These are phyloP conservation scores for Eremomyces bilateralis DNA, from an alignment of 495 filamentous ascomycete species.

Conservation along the genomic window DNA sequence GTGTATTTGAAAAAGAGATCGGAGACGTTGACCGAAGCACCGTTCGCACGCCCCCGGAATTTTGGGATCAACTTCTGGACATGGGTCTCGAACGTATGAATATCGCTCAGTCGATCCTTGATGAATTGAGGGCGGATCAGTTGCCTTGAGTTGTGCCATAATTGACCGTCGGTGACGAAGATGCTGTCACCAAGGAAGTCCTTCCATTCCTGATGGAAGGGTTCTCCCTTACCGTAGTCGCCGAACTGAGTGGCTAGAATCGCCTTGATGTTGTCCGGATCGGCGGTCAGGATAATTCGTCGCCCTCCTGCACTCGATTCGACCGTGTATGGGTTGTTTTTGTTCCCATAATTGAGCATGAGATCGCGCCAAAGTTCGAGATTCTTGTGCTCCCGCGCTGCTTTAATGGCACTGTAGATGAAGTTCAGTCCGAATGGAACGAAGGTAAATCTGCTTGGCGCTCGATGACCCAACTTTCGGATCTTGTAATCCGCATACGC, in stretches of 20 bases:
- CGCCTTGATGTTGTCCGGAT: constrained; percentile 36
- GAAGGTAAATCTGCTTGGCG: constrained; percentile 9
- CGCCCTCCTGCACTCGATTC: constrained; percentile 24
- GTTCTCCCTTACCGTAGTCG: constrained; percentile 32
- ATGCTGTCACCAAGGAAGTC: constrained; percentile 36
- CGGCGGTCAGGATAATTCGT: constrained; percentile 27
- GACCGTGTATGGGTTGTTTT: constrained; percentile 25
- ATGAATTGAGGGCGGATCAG: constrained; percentile 36
- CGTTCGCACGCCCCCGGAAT: constrained; percentile 18
- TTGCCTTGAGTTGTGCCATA: constrained; percentile 29
- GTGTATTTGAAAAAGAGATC: constrained; percentile 30
- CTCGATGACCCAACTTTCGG: constrained; percentile 12
- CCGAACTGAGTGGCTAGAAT: constrained; percentile 32
- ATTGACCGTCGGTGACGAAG: constrained; percentile 33
- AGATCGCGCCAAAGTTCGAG: constrained; percentile 35
- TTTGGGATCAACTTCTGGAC: constrained; percentile 21
- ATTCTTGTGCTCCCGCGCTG: constrained; percentile 29
- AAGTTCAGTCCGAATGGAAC: constrained; percentile 33
- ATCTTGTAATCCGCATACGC: constrained; percentile 1
- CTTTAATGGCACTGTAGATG: constrained; percentile 28
- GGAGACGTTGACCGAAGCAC: constrained; percentile 26
- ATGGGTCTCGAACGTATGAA: constrained; percentile 31
- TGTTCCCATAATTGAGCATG: constrained; percentile 22
- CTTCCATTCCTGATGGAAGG: constrained; percentile 27
- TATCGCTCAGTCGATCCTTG: constrained; percentile 28